phyloP scores from a whole-genome alignment of 176 grass and related monocot species.

The Rhynchospora tenuis region DNA sequence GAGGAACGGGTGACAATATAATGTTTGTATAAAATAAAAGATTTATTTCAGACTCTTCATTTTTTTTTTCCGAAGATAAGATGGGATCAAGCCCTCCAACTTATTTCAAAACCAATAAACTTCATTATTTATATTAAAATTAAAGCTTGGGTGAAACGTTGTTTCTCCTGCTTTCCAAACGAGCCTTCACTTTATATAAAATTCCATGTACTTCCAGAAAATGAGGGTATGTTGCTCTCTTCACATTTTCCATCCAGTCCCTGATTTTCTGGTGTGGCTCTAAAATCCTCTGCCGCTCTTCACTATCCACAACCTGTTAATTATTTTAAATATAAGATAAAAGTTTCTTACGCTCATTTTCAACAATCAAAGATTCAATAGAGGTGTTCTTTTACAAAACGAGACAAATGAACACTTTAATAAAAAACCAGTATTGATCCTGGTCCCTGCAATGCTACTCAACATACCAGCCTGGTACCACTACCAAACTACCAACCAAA shows the following conservation, averaged over 20 bases:
- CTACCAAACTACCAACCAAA: not conserved
- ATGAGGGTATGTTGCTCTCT: slow-evolving; percentile 67
- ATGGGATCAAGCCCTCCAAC: too few relatives aligned
- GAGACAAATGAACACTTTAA: not conserved
- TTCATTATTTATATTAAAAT: not conserved
- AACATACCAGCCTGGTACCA: not conserved
- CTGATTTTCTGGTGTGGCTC: slow-evolving; percentile 45
- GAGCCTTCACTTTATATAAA: slow-evolving; percentile 42
- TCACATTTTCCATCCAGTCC: slow-evolving; percentile 78
- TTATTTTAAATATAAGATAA: not conserved
- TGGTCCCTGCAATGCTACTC: not conserved
- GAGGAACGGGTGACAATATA: not conserved
- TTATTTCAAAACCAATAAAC: not conserved
- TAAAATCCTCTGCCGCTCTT: slow-evolving; percentile 38
- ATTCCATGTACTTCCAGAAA: slow-evolving; percentile 54
- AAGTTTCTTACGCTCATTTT: not conserved
- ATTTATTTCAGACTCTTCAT: not conserved
- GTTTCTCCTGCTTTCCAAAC: slow-evolving; percentile 17
- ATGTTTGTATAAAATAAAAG: not conserved
- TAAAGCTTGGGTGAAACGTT: slow-evolving; percentile 12
- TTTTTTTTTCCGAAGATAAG: too few relatives aligned
- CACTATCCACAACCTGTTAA: slow-evolving; percentile 47
- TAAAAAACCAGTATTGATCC: not conserved
- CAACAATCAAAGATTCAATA: not conserved
- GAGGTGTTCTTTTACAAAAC: not conserved